Evolutionary conservation across 352 stramenopile species (phyloP), one percentile per base, ranked within the genome.

Genomic region (Aphanomyces invadans): DNA sequence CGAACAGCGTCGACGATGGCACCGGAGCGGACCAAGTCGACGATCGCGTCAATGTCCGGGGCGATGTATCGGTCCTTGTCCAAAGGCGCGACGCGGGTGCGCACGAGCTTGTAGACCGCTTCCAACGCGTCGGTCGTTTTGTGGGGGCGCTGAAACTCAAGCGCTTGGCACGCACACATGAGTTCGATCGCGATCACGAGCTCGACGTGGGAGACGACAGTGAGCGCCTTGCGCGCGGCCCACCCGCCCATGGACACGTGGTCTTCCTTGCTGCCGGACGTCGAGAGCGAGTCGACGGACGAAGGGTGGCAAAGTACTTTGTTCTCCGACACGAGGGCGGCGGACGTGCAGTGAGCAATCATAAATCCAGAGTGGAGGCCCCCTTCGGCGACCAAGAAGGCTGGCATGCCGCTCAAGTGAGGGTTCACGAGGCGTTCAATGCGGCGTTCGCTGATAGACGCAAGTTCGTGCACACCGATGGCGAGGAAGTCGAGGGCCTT

Each of bases 331-430:
- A 96, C 87, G 42, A 96, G 74, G 38, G 87, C 86, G 0, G 86
- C 86, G 2, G 86, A 86, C 3, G 83, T 94, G 74, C 87, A 95
- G 69, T 96, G 86, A 1, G 87, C 86, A 71, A 96, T 96, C 87
- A 96, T 96, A 73, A 96, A 96, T 26, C 87, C 87, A 33, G 84
- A 95, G 75, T 96, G 92, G 59, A 96, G 74, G 4, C 87, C 87
- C 15, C 87, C 86, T 62, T 94, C 80, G 42, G 88, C 76, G 31
- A 95, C 85, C 5, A 96, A 71, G 73, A 96, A 96, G 2, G 86
- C 83, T 11, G 86, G 85, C 57, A 96, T 68, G 59, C 87, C 90
- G 73, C 84, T 92, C 64, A 96, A 70, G 60, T 80, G 86, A 32
- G 83, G 85, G 76, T 96, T 96, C 64, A 93, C 83, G 25, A 96